Evolutionary conservation across 2,329 filamentous ascomycete species (phyloP).

Genomic region (Ilyonectria sp.): DNA sequence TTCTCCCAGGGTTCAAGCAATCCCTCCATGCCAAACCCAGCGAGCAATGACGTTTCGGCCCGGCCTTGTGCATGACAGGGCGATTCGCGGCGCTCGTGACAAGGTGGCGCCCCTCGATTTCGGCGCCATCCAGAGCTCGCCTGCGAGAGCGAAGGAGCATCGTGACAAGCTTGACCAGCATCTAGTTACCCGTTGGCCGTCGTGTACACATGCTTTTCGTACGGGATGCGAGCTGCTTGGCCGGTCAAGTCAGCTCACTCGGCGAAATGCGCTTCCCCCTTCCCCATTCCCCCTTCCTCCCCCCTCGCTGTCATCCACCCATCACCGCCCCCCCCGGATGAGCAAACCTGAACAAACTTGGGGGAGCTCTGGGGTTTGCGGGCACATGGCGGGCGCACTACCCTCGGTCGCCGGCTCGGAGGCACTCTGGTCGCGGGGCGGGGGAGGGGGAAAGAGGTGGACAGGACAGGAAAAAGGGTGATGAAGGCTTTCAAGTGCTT

Average conservation of each 20-base stretch:
- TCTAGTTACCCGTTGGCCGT: too few species aligned
- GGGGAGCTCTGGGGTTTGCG: conserved; percentile 41
- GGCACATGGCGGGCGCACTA: conserved; percentile 28
- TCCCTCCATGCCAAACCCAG: background rate
- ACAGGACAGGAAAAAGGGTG: too few species aligned
- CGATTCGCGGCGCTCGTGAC: conserved; percentile 42
- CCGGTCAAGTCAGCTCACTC: too few species aligned
- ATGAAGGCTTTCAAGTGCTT: too few species aligned
- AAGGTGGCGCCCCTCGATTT: conserved; percentile 26
- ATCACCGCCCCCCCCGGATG: too few species aligned
- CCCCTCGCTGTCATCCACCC: too few species aligned
- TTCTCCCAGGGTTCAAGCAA: background rate
- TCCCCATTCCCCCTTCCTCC: too few species aligned
- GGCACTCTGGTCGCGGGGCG: conserved; percentile 30
- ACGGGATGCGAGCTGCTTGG: too few species aligned
- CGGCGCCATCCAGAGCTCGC: background rate
- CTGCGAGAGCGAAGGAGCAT: too few species aligned
- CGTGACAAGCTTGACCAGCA: too few species aligned
- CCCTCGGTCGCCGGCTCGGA: conserved; percentile 45
- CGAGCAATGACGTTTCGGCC: conserved; percentile 46
- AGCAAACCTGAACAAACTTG: background rate
- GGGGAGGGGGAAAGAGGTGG: background rate
- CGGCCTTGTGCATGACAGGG: conserved; percentile 46
- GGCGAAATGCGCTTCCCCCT: too few species aligned
- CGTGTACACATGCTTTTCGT: too few species aligned